Percentiles rank a stretch among this genome's conserved stretches.
These are phyloP conservation scores for Metschnikowia lochheadii DNA, from an alignment of 805 yeast genomes.

Conservation along the genomic window DNA sequence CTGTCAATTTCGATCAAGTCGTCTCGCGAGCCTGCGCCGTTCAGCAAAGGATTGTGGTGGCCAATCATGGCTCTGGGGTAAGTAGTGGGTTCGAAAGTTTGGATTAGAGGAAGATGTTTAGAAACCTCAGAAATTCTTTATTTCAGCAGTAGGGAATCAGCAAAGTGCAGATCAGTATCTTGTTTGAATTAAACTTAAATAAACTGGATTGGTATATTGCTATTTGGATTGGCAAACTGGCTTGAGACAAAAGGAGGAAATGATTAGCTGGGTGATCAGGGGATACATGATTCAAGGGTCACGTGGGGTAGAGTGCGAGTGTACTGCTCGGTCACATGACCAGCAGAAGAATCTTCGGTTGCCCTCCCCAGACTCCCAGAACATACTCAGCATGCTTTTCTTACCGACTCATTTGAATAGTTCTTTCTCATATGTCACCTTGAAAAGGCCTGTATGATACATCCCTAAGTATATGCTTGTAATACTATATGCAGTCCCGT, in stretches of 20 bases:
- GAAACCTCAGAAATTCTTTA: neutral
- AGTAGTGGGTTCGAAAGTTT: neutral
- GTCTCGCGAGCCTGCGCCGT: slow-evolving; percentile 1
- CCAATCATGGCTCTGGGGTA: neutral
- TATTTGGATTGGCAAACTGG: neutral
- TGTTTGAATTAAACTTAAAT: neutral
- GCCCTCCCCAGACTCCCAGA: neutral
- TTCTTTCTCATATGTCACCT: too few species aligned
- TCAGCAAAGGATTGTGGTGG: slow-evolving; percentile 1
- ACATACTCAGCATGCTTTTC: neutral
- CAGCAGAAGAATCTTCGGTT: neutral
- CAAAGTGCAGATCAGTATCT: neutral
- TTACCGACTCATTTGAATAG: too few species aligned
- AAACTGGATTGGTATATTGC: neutral
- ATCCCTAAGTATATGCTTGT: neutral
- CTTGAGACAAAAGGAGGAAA: neutral
- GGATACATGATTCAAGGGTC: neutral
- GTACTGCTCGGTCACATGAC: neutral
- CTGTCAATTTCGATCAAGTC: slow-evolving; percentile 10
- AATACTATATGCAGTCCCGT: neutral
- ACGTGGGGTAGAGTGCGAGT: slow-evolving; percentile 1
- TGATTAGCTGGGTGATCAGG: neutral
- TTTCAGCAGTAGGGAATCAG: neutral
- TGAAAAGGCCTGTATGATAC: neutral
- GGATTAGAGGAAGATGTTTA: neutral